A percentile compares a stretch with the other conserved stretches of the same genome.
Evolutionary conservation across 768 basidiomycete species (phyloP).

Genomic region (Termitomyces sp.): DNA sequence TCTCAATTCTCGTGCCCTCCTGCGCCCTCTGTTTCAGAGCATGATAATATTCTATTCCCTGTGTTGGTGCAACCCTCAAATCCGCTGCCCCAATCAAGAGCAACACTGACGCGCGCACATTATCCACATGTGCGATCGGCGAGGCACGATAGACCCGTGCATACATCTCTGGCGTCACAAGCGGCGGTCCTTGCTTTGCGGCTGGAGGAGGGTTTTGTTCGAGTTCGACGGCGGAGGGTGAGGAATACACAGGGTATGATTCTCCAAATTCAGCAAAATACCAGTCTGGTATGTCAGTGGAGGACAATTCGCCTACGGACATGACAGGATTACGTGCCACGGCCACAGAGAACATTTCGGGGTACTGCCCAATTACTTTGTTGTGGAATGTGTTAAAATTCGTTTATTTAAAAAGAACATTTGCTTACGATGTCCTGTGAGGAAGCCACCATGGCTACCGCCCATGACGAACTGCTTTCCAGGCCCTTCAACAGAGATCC

Average conservation of each 20-base stretch:
- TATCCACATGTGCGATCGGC: conserved; percentile 49
- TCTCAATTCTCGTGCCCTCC: conserved; percentile 31
- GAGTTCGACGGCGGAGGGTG: conserved; percentile 14
- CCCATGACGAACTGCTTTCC: conserved; percentile 55
- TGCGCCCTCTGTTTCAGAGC: conserved; percentile 42
- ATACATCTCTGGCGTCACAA: conserved; percentile 42
- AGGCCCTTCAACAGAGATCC: conserved; percentile 40
- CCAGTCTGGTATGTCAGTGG: conserved; percentile 72
- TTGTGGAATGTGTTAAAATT: neutral
- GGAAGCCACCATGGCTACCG: conserved; percentile 70
- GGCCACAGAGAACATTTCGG: conserved; percentile 55
- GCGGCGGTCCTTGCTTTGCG: conserved; percentile 14
- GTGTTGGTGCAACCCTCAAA: conserved; percentile 54
- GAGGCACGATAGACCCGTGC: conserved; percentile 40
- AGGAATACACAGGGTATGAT: conserved; percentile 31
- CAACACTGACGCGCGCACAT: conserved; percentile 47
- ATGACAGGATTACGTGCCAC: conserved; percentile 69
- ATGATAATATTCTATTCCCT: conserved; percentile 62
- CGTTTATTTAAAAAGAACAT: neutral
- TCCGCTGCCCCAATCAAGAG: conserved; percentile 58
- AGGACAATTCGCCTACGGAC: conserved; percentile 47
- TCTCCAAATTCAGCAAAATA: conserved; percentile 43
- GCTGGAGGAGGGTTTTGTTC: neutral
- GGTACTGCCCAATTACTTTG: conserved; percentile 58
- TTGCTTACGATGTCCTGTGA: conserved; percentile 49